Conservation (phyloP, 805 yeast species). For the Jamesozyma gamospora region DNA sequence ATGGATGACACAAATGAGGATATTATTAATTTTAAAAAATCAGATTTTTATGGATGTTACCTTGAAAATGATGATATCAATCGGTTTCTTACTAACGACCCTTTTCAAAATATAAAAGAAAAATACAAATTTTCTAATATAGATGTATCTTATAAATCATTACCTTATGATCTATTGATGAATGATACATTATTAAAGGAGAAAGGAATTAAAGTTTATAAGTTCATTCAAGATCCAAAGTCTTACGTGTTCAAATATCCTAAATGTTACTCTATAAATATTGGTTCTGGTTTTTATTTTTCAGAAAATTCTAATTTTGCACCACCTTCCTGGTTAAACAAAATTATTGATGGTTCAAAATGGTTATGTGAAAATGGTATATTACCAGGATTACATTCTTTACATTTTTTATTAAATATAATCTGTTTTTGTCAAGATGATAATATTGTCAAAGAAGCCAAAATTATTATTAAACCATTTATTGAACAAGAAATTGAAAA, state of each 20-base stretch:
- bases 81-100: neutral
- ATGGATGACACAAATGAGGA: slow-evolving; percentile 33
- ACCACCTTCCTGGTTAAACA: slow-evolving; percentile 44
- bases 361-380: slow-evolving; percentile 42
- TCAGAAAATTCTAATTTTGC: slow-evolving; percentile 52
- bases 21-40: neutral
- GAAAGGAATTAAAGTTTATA: slow-evolving; percentile 39
- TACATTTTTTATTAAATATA: slow-evolving; percentile 39
- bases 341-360: slow-evolving; percentile 38
- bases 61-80: neutral
- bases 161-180: slow-evolving; percentile 29
- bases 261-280: slow-evolving; percentile 37
- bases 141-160: no score
- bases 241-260: slow-evolving; percentile 54
- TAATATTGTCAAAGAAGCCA: slow-evolving; percentile 28
- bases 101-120: neutral
- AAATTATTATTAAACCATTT: slow-evolving; percentile 22
- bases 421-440: slow-evolving; percentile 34
- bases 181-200: slow-evolving; percentile 40
- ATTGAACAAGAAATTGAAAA: slow-evolving; percentile 33
- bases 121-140: neutral
- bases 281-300: slow-evolving; percentile 47
- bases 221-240: slow-evolving; percentile 50
- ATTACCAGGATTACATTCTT: slow-evolving; percentile 44
- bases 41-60: neutral